Percentiles rank a stretch among this genome's conserved stretches.
Evolutionary conservation across 164 flowering plant species (phyloP).

Genomic region (Saururus chinensis): DNA sequence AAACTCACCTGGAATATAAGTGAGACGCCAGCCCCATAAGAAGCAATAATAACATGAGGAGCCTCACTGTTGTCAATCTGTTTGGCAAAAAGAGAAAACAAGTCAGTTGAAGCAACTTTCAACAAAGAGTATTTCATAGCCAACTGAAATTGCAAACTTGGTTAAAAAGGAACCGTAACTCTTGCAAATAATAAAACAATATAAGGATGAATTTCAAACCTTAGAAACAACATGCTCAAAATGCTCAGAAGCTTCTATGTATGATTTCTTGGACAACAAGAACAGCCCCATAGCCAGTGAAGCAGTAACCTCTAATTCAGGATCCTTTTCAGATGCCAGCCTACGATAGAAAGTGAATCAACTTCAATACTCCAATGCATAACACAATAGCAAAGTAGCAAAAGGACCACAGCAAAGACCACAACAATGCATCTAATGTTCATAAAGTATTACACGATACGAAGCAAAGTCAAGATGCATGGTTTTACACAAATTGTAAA

Average conservation of each 20-base stretch:
- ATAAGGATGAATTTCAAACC: slow-evolving; percentile 24
- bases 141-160: not conserved
- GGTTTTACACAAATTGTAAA: no score
- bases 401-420: not conserved
- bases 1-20: slow-evolving; percentile 49
- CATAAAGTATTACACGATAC: not conserved
- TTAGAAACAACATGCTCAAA: slow-evolving; percentile 66
- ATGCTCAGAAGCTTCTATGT: slow-evolving; percentile 42
- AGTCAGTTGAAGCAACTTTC: not conserved
- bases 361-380: not conserved
- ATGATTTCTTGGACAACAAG: slow-evolving; percentile 31
- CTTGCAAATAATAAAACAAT: not conserved
- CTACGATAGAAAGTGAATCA: slow-evolving; percentile 24
- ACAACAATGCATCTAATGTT: not conserved
- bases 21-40: slow-evolving; percentile 71
- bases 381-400: not conserved
- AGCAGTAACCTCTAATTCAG: slow-evolving; percentile 43
- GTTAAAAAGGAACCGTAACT: not conserved
- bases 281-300: slow-evolving; percentile 61
- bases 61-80: slow-evolving; percentile 40
- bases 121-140: not conserved
- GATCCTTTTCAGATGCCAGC: slow-evolving; percentile 73
- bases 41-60: slow-evolving; percentile 60
- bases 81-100: slow-evolving; percentile 19
- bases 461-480: no score